Evolutionary conservation across 1,139 yeast genomes (phyloP).

Genomic region (Blastobotrys elegans): DNA sequence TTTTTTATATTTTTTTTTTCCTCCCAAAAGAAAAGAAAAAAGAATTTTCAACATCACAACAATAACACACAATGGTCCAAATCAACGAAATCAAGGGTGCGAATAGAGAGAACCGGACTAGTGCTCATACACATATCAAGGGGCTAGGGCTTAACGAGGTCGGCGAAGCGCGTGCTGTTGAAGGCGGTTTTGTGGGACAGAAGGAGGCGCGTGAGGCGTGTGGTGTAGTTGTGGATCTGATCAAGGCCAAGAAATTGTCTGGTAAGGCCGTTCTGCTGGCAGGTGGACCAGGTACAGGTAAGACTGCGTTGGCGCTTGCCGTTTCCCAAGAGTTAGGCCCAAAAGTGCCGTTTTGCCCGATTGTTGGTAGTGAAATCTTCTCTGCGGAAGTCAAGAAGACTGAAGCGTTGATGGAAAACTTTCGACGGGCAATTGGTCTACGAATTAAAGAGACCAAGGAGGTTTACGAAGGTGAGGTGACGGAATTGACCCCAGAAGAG

Average conservation of each 20-base stretch:
- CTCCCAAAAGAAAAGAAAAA: background rate
- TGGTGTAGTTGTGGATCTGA: conserved; percentile 90
- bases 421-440: conserved; percentile 92
- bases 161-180: conserved; percentile 78
- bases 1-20: too few relatives aligned
- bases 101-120: conserved; percentile 69
- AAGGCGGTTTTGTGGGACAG: conserved; percentile 97
- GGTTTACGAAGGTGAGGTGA: conserved; percentile 97
- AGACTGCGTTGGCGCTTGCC: conserved; percentile 93
- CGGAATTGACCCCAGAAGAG: conserved; percentile 94
- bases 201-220: conserved; percentile 94
- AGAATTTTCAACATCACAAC: conserved; percentile 1
- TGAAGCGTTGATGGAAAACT: conserved; percentile 94
- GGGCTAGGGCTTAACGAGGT: conserved; percentile 91
- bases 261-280: conserved; percentile 95
- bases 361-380: conserved; percentile 90
- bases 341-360: conserved; percentile 96
- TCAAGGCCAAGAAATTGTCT: conserved; percentile 88
- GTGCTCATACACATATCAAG: conserved; percentile 95
- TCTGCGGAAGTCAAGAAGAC: conserved; percentile 98
- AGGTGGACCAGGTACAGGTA: conserved; percentile 98
- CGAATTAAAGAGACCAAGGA: conserved; percentile 96
- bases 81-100: conserved; percentile 76
- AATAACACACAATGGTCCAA: conserved; percentile 56
- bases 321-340: conserved; percentile 97